Base-by-base conservation (phyloP, 441 rosid species). In the Gossypium davidsonii region DNA sequence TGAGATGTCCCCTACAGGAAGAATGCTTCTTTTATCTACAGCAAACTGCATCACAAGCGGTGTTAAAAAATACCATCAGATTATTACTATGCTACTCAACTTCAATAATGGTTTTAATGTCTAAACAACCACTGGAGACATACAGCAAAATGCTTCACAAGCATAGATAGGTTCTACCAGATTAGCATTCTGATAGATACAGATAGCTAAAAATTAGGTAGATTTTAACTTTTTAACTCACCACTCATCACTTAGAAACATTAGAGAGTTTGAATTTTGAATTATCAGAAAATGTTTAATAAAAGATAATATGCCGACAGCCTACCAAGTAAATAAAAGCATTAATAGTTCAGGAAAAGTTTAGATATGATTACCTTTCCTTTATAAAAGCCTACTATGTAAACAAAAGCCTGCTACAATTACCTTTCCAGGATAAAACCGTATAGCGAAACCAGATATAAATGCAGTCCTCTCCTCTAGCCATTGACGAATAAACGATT, bases 361-460 rank as follows among this genome's bases (percentile, higher is more conserved):
- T 31, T 37, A 46, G n/a, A 55, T 15, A 42, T 59, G 61, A 56
- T 20, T 56, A 20, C 61, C 14, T 20, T 56, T 11, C 31, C 15
- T 9, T 3, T 12, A 26, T 21, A 56, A 53, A 53, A 53, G 58
- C 23, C 9, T 53, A 21, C 11, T 18, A 39, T 6, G 60, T 25
- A 18, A 56, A 53, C 21, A 53, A 56, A 56, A 56, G 61, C 31
- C 28, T 8, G 25, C 25, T 20, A 21, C n/a, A 17, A 73, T 8
- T 83, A 93, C 99, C 97, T 90, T 95, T 62, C 78, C 97, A 51
- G 98, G 91, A 80, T 95, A 95, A 79, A 93, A 93, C 10, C 76
- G 81, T 39, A 95, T 88, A 62, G 72, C 37, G 76, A 93, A 93
- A 63, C 57, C 61, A 37, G 88, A 73, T 3, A 15, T 64, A 65